Base-by-base conservation (phyloP, 371 early-diverging fungal species). In the Dichotomocladium elegans region DNA sequence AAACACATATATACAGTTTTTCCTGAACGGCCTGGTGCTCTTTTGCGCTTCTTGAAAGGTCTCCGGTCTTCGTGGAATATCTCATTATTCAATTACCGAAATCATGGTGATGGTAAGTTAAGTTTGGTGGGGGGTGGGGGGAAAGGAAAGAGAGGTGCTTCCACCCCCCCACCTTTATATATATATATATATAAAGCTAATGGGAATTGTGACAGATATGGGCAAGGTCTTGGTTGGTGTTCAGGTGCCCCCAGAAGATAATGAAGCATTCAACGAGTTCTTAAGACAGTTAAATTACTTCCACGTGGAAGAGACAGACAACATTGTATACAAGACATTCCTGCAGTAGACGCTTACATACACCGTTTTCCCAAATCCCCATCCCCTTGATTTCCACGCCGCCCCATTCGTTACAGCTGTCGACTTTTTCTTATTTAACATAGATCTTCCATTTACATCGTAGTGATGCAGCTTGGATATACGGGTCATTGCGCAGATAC, bases 1-100 rank as follows among this genome's bases (percentile, higher is more conserved):
- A n/a, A n/a, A n/a, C n/a, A n/a, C n/a, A n/a, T n/a, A n/a, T n/a
- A n/a, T n/a, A 28, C 59, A 74, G 83, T 88, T 60, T 98, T 97
- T 77, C 96, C 96, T 9, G 97, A 97, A 69, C 83, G 96, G 41
- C 97, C 95, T 7, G 96, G 94, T 42, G 96, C 96, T 2, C 73
- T 96, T 25, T 69, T 81, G 22, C 84, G 83, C 58, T 96, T 98
- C 67, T 77, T 98, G 54, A 57, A 63, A n/a, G 84, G 83, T 12
- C 56, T 98, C 37, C 61, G 79, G 30, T 77, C 83, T 22, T 72
- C 65, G 28, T 95, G 90, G 89, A 96, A 96, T 65, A 88, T 94
- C n/a, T 86, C 93, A 0, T 72, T 95, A n/a, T 94, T 95, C 80
- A 95, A 96, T 66, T 95, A 98, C 74, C 85, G 97, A 40, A 94